Base-by-base conservation (phyloP, 2,329 filamentous ascomycete genomes). In the Cercospora zeina region DNA sequence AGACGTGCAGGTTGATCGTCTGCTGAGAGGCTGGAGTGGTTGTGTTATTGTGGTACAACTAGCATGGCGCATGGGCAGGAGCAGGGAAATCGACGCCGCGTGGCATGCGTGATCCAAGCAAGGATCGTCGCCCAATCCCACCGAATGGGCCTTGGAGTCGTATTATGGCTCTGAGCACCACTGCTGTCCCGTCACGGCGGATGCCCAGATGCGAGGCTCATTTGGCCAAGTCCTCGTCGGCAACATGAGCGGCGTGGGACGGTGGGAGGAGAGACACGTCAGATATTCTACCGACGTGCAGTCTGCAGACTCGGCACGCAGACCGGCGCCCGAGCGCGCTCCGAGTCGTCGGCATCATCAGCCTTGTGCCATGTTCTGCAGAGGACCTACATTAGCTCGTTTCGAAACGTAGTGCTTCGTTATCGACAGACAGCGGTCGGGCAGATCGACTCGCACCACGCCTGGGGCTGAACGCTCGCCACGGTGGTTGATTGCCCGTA, bases 281-380 rank as follows among this genome's bases (percentile, higher is more conserved):
- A 31, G 47, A 24, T n/a, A n/a, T n/a, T n/a, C n/a, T n/a, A 39
- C 36, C 11, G n/a, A 16, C 3, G n/a, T 4, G 36, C 11, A 39
- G 36, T n/a, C n/a, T n/a, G n/a, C n/a, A n/a, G n/a, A n/a, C n/a
- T 31, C 13, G 16, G 47, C 13, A 14, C 1, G 4, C 16, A 21
- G 19, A 11, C 14, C 34, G 9, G 54, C 24, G 14, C 11, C 37
- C 37, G 24, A 47, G 4, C 9, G 37, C 30, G 37, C 21, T 21
- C 24, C 51, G 54, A 42, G 19, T 36, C 5, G 42, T 11, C 45
- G 56, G 45, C 56, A 51, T 24, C 56, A 39, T 36, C 47, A 51
- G 56, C 45, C 33, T 53, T 51, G 45, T 53, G 30, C 39, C 55
- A 53, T 59, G 56, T 47, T 39, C 45, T 42, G 55, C 36, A 39